Evolutionary conservation across 495 filamentous ascomycete species (phyloP).

Genomic region (Penicillium subrubescens): DNA sequence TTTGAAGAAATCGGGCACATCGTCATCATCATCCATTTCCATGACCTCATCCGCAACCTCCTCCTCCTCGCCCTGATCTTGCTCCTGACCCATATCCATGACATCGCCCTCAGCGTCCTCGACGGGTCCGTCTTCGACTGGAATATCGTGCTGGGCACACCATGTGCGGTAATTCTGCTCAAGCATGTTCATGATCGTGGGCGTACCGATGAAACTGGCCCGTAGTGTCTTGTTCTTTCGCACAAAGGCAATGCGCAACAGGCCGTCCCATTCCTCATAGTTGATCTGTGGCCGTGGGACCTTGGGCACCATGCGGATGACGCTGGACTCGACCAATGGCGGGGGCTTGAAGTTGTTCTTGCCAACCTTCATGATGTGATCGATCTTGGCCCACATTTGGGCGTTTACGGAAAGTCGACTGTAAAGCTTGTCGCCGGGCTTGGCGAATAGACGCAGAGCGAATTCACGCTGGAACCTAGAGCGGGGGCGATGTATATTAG

Average conservation of each 20-base stretch:
- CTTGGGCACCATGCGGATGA: slow-evolving; percentile 78
- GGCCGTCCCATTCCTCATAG: slow-evolving; percentile 93
- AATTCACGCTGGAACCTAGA: slow-evolving; percentile 67
- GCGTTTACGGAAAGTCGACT: slow-evolving; percentile 85
- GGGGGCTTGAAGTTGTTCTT: slow-evolving; percentile 95
- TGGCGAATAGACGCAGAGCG: slow-evolving; percentile 73
- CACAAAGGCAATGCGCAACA: slow-evolving; percentile 82
- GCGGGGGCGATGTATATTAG: slow-evolving; percentile 12
- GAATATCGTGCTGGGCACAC: slow-evolving; percentile 80
- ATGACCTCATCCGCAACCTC: slow-evolving; percentile 49
- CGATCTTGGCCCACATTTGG: slow-evolving; percentile 90
- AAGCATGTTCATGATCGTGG: slow-evolving; percentile 76
- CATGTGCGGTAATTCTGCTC: slow-evolving; percentile 86
- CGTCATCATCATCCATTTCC: slow-evolving; percentile 62
- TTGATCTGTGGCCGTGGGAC: slow-evolving; percentile 79
- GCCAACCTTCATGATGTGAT: slow-evolving; percentile 89
- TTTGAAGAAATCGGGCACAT: slow-evolving; percentile 77
- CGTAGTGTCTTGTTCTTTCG: slow-evolving; percentile 77
- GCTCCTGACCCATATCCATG: slow-evolving; percentile 48
- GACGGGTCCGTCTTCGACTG: slow-evolving; percentile 68
- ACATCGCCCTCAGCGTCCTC: slow-evolving; percentile 44
- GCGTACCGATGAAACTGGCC: slow-evolving; percentile 72
- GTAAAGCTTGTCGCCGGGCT: slow-evolving; percentile 81
- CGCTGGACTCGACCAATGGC: slow-evolving; percentile 84
- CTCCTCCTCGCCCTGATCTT: slow-evolving; percentile 38